Evolutionary conservation across 2,329 filamentous ascomycete genomes (phyloP), one percentile per base, ranked within the genome.

Genomic region (Microcera coccophila): DNA sequence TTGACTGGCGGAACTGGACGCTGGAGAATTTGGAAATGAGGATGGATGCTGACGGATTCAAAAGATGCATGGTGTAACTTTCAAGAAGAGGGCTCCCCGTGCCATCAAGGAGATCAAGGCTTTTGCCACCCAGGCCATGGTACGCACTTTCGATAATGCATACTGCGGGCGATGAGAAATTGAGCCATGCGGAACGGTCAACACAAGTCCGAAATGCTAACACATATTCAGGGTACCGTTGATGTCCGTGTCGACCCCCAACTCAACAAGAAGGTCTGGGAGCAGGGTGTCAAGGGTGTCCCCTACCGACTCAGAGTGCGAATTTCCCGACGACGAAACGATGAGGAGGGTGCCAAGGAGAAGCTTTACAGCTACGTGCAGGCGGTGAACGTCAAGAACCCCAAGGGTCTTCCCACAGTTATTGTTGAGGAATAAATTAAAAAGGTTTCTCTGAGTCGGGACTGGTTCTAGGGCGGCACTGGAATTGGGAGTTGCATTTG

Each of bases 181-280:
- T 16, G 29, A 45, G 18, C 14, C 22, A 15, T 39, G 39, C 42
- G 47, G 40, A 24, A 22, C 24, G 8, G 15, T 32, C 29, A 15
- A 32, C 29, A 15, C 18, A 12, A 26, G 12, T 26, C 22, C 12
- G 16, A 14, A 36, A 17, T 46, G 43, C 57, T 61, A 48, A 62
- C 48, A 29, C 34, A 48, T 10, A 57, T 42, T 18, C 62, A 98
- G 93, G 91, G 91, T 70, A 98, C 93, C 76, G 75, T 81, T 67
- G 93, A 98, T 71, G 93, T 98, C 76, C 93, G 93, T 65, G 77
- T 98, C 69, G 93, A 98, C 82, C 93, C 93, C 68, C 87, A 93
- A 78, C 79, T 98, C 68, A 98, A 98, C 87, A 98, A 98, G 88
- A 97, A 98, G 84, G 91, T 98, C 72, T 98, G 93, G 93, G 93